Percentiles rank a stretch among this genome's conserved stretches.
Conservation (phyloP, 2,329 filamentous ascomycete genomes). For the Talaromyces sp. region DNA sequence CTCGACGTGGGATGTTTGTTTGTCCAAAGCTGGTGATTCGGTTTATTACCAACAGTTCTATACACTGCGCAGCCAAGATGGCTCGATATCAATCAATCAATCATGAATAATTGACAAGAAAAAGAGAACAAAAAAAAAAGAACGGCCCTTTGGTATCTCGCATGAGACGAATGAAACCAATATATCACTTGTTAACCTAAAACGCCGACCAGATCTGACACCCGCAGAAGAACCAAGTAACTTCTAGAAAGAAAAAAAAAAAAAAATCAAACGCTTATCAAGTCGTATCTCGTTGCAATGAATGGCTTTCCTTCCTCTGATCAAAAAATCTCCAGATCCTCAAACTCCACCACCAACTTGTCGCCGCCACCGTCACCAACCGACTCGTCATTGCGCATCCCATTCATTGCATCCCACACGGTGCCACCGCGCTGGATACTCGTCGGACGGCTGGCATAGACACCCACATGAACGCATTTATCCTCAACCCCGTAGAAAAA, state of each 20-base stretch:
- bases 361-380: slow-evolving; percentile 21
- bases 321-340: slow-evolving; percentile 47
- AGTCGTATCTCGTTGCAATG: slow-evolving; percentile 8
- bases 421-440: slow-evolving; percentile 38
- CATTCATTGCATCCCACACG: slow-evolving; percentile 36
- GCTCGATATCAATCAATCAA: background rate
- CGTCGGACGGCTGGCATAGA: slow-evolving; percentile 54
- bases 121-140: background rate
- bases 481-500: slow-evolving; percentile 58
- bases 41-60: background rate
- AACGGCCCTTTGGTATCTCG: background rate
- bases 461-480: slow-evolving; percentile 54
- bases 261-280: slow-evolving; percentile 3
- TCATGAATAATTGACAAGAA: background rate
- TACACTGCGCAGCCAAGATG: background rate
- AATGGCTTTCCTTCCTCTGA: background rate
- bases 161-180: background rate
- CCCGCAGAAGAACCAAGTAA: slow-evolving; percentile 1
- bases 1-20: background rate
- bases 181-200: background rate
- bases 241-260: background rate
- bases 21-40: background rate
- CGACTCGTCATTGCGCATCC: slow-evolving; percentile 21
- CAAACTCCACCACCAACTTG: slow-evolving; percentile 46
- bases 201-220: background rate